Evolutionary conservation across 495 filamentous ascomycete genomes (phyloP), one percentile per base, ranked within the genome.

Genomic region (Aspergillus incahuasiensis): DNA sequence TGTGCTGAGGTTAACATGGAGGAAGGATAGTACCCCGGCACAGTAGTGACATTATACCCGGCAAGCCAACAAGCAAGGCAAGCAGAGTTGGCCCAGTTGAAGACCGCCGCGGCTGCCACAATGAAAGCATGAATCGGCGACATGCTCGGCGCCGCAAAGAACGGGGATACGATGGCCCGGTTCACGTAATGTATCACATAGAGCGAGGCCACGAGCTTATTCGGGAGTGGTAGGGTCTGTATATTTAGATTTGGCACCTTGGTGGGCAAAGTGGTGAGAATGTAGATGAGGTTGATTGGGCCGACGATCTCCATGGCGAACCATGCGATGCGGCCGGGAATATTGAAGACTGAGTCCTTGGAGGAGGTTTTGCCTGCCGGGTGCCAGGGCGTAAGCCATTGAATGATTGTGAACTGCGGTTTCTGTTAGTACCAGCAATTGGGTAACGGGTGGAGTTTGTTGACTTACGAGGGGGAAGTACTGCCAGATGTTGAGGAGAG

Each of bases 281-380:
- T 83, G 72, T 94, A 96, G 20, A 92, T 66, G 46, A 97, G 75
- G 40, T 84, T 86, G 3, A 89, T 56, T 48, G 91, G 88, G 47
- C 88, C 90, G 16, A 85, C 82, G 13, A 82, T 72, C 71, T 98
- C 94, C 91, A 97, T 96, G 5, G 81, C 76, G 6, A 83, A 80
- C 94, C 94, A 98, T 50, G 80, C 90, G 25, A 88, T 74, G 58
- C 87, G 87, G 58, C 94, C 94, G n/a, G 91, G 90, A 24, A 97
- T 66, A 69, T 98, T 97, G 70, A 95, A 75, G 15, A 72, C 74
- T 39, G 84, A 90, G 5, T 69, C 56, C 9, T 78, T 72, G 48
- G 74, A 63, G 9, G 90, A 95, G n/a, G 90, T 94, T 71, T 97
- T 97, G 59, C 94, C 94, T 32, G 82, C 81, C 28, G 78, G 79